Evolutionary conservation across 2,329 filamentous ascomycete genomes (phyloP).

Genomic region (Aspergillus nomiae): DNA sequence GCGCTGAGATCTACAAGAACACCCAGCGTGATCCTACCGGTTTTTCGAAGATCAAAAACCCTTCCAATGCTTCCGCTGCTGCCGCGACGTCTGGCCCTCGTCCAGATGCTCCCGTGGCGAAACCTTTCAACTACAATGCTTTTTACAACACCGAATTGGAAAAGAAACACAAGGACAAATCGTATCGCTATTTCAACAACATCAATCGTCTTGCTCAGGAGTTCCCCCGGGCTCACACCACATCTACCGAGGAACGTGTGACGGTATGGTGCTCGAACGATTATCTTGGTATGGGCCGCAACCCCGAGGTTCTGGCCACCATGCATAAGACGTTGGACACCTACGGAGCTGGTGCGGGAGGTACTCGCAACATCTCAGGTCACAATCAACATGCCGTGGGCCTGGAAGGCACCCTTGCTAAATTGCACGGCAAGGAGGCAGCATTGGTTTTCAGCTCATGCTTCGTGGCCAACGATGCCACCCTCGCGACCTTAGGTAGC

Average conservation of each 20-base stretch:
- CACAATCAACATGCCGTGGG: conserved; percentile 93
- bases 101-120: conserved; percentile 50
- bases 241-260: conserved; percentile 77
- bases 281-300: conserved; percentile 96
- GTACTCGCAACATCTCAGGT: conserved; percentile 95
- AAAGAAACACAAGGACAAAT: conserved; percentile 99
- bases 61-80: conserved; percentile 26
- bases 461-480: conserved; percentile 98
- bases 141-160: conserved; percentile 90
- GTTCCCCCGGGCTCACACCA: conserved; percentile 92
- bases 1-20: conserved; percentile 54
- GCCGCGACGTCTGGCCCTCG: conserved; percentile 42
- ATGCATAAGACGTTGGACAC: conserved; percentile 96
- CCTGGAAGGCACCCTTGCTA: conserved; percentile 79
- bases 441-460: conserved; percentile 96
- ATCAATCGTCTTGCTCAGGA: conserved; percentile 98
- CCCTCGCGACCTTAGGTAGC: conserved; percentile 92
- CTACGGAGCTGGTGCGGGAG: conserved; percentile 93
- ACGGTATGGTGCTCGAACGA: conserved; percentile 99
- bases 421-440: conserved; percentile 86
- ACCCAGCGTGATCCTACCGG: conserved; percentile 46
- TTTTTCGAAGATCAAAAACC: conserved; percentile 22
- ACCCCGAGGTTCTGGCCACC: conserved; percentile 77
- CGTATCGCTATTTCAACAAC: conserved; percentile 99
- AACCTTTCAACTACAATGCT: conserved; percentile 83